Percentiles rank a stretch among this genome's conserved stretches.
Conservation (phyloP, 805 yeast genomes). For the Candida khao-thaluensis region DNA sequence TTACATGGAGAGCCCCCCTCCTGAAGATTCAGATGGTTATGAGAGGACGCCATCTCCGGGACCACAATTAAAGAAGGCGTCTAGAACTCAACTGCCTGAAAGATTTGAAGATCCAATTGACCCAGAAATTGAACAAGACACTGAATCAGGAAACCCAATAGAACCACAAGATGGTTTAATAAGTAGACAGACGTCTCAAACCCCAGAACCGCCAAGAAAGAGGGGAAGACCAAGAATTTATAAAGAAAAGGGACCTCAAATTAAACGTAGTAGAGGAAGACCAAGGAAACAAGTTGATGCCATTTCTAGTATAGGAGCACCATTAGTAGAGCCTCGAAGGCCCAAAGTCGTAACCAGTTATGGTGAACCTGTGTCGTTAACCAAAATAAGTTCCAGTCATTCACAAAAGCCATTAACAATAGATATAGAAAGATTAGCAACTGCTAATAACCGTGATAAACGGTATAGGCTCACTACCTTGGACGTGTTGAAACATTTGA, state of each 20-base stretch:
- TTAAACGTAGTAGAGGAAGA: constrained; percentile 13
- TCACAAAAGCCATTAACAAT: constrained; percentile 25
- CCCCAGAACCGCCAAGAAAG: not conserved
- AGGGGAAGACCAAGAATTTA: constrained; percentile 6
- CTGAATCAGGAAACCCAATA: not conserved
- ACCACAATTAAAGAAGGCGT: not conserved
- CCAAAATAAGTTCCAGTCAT: not conserved
- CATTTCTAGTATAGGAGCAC: not conserved
- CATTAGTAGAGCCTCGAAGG: not conserved
- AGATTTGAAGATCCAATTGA: not conserved
- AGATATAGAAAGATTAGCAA: constrained; percentile 28
- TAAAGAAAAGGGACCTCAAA: not conserved
- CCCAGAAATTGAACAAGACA: not conserved
- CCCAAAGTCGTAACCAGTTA: not conserved
- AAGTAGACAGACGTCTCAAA: not conserved
- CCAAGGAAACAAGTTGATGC: constrained; percentile 12
- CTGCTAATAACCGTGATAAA: constrained; percentile 21
- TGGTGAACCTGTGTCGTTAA: constrained; percentile 5
- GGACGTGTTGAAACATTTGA: constrained; percentile 37
- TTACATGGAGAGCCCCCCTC: not conserved
- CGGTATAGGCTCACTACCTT: constrained; percentile 31
- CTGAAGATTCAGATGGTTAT: not conserved
- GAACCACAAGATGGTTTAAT: not conserved
- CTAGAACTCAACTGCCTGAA: not conserved
- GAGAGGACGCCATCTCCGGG: no score